Evolutionary conservation across 2,329 filamentous ascomycete species (phyloP).

Genomic region (Seiridium unicorne): DNA sequence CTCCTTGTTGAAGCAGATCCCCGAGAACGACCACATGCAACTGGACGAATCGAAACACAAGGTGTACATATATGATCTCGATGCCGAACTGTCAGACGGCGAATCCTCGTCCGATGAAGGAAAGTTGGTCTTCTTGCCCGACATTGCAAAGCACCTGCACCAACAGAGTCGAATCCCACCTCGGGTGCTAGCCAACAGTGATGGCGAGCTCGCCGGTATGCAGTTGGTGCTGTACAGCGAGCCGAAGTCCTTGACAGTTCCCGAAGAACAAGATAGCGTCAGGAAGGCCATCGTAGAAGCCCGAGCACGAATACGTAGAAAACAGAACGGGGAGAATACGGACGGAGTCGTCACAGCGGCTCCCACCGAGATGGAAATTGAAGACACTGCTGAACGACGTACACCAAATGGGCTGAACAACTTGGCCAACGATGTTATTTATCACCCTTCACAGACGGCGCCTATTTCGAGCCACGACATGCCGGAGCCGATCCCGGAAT

Average conservation of each 20-base stretch:
- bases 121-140: slow-evolving; percentile 75
- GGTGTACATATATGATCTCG: slow-evolving; percentile 88
- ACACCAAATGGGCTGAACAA: slow-evolving; percentile 10
- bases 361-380: background rate
- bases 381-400: background rate
- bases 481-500: background rate
- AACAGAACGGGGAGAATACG: slow-evolving; percentile 33
- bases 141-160: slow-evolving; percentile 79
- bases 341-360: background rate
- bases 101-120: slow-evolving; percentile 46
- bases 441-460: background rate
- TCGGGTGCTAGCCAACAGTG: slow-evolving; percentile 58
- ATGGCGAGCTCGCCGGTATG: slow-evolving; percentile 57
- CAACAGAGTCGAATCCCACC: slow-evolving; percentile 67
- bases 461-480: background rate
- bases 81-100: slow-evolving; percentile 74
- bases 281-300: slow-evolving; percentile 82
- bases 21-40: slow-evolving; percentile 67
- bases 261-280: slow-evolving; percentile 73
- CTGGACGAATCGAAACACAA: slow-evolving; percentile 81
- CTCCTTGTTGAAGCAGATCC: slow-evolving; percentile 16
- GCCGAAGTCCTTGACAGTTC: slow-evolving; percentile 72
- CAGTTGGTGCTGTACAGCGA: slow-evolving; percentile 84
- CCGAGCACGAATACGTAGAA: slow-evolving; percentile 64
- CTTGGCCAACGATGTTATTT: slow-evolving; percentile 9